A percentile compares a stretch with the other conserved stretches of the same genome.
phyloP scores from a whole-genome alignment of 257 asterid species.

The Paulownia fortunei region DNA sequence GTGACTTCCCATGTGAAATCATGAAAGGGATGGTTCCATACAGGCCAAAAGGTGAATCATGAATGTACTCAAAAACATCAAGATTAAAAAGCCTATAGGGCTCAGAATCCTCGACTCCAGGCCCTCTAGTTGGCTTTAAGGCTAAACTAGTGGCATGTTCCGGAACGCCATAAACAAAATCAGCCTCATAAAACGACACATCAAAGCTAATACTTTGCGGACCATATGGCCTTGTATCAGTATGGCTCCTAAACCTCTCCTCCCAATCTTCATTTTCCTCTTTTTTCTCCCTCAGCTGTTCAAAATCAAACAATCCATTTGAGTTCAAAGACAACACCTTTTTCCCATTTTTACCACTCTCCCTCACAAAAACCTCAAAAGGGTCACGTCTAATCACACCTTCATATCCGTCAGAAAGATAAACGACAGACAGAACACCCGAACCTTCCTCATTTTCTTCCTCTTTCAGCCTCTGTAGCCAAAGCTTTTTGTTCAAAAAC shows the following conservation, averaged over 20 bases:
- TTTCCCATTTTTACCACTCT: constrained; percentile 64
- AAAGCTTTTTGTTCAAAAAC: constrained; percentile 68
- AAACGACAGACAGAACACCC: constrained; percentile 60
- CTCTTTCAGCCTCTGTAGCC: constrained; percentile 71
- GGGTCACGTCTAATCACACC: constrained; percentile 91
- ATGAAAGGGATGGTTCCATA: constrained; percentile 92
- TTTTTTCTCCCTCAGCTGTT: constrained; percentile 73
- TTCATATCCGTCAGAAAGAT: constrained; percentile 85
- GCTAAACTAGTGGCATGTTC: constrained; percentile 96
- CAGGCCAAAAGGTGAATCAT: constrained; percentile 93
- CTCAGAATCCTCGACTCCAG: constrained; percentile 86
- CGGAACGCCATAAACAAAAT: constrained; percentile 93
- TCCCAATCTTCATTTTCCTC: constrained; percentile 89
- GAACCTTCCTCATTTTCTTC: constrained; percentile 62
- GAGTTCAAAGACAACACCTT: constrained; percentile 86
- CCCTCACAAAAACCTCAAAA: constrained; percentile 90
- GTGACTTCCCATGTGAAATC: constrained; percentile 82
- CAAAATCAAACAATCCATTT: constrained; percentile 90
- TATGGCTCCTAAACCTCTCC: constrained; percentile 86
- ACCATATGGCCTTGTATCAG: constrained; percentile 84
- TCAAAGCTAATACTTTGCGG: constrained; percentile 96
- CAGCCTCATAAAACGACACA: constrained; percentile 92
- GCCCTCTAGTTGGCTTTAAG: constrained; percentile 87
- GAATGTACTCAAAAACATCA: constrained; percentile 86
- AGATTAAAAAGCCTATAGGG: constrained; percentile 94